Base-by-base conservation (phyloP, 768 basidiomycete species). In the Trametes villosa region DNA sequence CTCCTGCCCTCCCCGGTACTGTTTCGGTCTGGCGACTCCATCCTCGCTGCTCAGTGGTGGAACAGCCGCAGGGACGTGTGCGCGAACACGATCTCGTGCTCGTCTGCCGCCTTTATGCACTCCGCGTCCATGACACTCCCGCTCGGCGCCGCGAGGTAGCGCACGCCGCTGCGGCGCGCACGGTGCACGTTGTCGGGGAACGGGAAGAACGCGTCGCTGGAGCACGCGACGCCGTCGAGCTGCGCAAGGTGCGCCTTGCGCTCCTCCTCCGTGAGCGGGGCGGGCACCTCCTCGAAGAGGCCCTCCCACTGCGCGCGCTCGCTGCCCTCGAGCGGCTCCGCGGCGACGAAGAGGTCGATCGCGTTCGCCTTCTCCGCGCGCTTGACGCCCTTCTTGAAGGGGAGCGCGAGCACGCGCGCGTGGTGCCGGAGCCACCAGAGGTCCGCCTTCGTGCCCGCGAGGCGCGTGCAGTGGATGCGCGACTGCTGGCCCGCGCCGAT, bases 341-440 rank as follows among this genome's bases (percentile, higher is more conserved):
- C 93, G 38, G 89, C 87, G 54, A 98, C 97, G 74, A 92, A 98
- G 27, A 98, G 83, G 72, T 98, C 96, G 68, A 98, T 98, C 36
- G 95, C 97, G 76, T 98, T 98, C 31, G 96, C 94, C 76, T 97
- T 98, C 69, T 99, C 97, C 1, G 97, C 94, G 52, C 97, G 88
- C 82, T 98, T 98, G 67, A 93, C 89, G 42, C 96, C 96, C 71
- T 95, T 94, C 74, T 96, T 98, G 85, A 98, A 99, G 2, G 96
- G 92, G 24, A 99, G 85, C 4, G 83, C 80, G 63, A 98, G 88
- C 44, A 97, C 96, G 46, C 91, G 88, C 1, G 96, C 89, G 77
- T 98, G 95, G 79, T 98, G 95, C 13, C 97, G 89, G 56, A 98
- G 83, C 96, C 97, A 98, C 97, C 97, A 99, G 65, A 94, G 83